A percentile compares a stretch with the other conserved stretches of the same genome.
Evolutionary conservation across 73 alveolate species (phyloP).

Genomic region (Paramecium biaurelia): DNA sequence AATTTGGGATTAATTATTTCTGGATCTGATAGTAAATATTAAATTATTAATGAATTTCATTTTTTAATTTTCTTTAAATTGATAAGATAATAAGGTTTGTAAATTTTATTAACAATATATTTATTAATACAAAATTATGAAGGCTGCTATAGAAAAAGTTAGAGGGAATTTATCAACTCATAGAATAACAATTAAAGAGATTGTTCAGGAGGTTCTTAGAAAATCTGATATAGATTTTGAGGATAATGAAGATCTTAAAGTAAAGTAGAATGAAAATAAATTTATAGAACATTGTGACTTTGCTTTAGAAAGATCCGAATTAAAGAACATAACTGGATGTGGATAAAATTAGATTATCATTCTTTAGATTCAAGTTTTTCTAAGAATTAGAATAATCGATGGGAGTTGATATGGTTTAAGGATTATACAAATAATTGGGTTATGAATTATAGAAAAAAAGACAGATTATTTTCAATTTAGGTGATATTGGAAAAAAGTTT

Average conservation of each 20-base stretch:
- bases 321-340: conserved; percentile 12
- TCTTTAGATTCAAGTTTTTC: conserved; percentile 47
- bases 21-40: not conserved
- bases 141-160: not conserved
- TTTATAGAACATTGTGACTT: not conserved
- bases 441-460: conserved; percentile 4
- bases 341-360: conserved; percentile 27
- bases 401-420: conserved; percentile 16
- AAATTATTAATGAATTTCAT: not conserved
- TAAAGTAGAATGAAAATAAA: not conserved
- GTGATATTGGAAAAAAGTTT: conserved; percentile 37
- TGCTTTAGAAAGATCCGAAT: not conserved
- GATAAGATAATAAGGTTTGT: not conserved
- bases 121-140: not conserved
- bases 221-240: not conserved
- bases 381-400: conserved; percentile 34
- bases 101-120: not conserved
- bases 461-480: not conserved
- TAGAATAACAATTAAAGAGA: not conserved
- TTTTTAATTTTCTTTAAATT: not conserved
- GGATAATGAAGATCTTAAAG: not conserved
- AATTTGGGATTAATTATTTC: not conserved
- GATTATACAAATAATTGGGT: conserved; percentile 15
- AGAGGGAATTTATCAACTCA: not conserved
- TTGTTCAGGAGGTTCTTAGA: not conserved